Evolutionary conservation across 2,329 filamentous ascomycete species (phyloP), one percentile per base, ranked within the genome.

Genomic region (Stagonosporopsis chrysanthemi): DNA sequence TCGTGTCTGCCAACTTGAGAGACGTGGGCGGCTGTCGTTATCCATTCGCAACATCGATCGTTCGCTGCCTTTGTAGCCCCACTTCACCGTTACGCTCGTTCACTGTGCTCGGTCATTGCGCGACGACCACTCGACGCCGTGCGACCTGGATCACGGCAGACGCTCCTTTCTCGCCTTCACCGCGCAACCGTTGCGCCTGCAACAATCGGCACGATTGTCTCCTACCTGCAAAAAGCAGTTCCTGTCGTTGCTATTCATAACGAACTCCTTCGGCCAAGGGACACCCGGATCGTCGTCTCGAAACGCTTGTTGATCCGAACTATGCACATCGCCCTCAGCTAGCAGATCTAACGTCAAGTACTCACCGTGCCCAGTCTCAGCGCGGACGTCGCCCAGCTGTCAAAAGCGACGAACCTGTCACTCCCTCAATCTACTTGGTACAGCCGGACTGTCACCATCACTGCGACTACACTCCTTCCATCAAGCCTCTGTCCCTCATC

Each of bases 391-490:
- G 47, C 55, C 45, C 17, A 58, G 44, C 53, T 54, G 56, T 63
- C 60, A 66, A 66, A 45, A 61, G 66, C 60, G 53, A 33, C 55
- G 42, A 55, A 63, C 64, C 61, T 69, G 67, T 71, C 70, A 56
- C 65, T 71, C 70, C 59, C 64, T 70, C 60, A 44, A 56, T 56
- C 61, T 58, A 52, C 60, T 68, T 58, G 55, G 61, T 61, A 68
- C 74, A 76, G 74, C 74, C 54, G 74, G 74, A 58, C 74, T 76
- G 74, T 75, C 64, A 72, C 71, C 69, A 74, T 68, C 40, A 59
- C 60, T 53, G 56, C 60, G 26, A 59, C 48, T 50, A 60, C 62
- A 39, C 58, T 59, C 58, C 56, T 58, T 60, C 24, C 22, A 54
- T 23, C 43, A 54, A 49, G 23, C 46, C 17, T 48, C 39, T 44